These are phyloP conservation scores for Chenopodium album DNA, from an alignment of 148 eudicot species.

Conservation along the genomic window DNA sequence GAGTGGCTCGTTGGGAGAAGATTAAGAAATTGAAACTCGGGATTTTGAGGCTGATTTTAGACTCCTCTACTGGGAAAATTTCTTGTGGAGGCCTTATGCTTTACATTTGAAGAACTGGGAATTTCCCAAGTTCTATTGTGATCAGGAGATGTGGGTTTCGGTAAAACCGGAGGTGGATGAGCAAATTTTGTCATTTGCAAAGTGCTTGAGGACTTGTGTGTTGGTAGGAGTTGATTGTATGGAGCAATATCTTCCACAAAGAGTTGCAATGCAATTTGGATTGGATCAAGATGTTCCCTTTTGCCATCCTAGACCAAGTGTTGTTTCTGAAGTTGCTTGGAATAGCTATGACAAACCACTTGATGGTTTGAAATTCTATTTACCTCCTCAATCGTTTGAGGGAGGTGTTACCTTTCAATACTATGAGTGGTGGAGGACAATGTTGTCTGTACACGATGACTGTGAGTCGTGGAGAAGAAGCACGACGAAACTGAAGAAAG, in stretches of 20 bases:
- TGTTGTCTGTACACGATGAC: background rate
- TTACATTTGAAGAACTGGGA: conserved; percentile 1
- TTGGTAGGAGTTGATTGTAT: conserved; percentile 40
- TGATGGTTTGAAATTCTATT: background rate
- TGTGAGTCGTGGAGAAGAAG: too few species aligned
- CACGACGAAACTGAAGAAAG: too few species aligned
- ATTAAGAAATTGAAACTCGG: background rate
- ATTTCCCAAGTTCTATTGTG: conserved; percentile 28
- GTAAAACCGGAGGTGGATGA: conserved; percentile 14
- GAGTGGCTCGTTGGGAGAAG: conserved; percentile 26
- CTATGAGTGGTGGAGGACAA: conserved; percentile 1
- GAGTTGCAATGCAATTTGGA: conserved; percentile 60
- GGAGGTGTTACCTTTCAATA: conserved; percentile 10
- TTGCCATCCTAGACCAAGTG: background rate
- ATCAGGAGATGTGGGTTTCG: conserved; percentile 17
- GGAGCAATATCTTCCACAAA: conserved; percentile 51
- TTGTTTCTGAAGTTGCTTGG: background rate
- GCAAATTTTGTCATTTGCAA: conserved; percentile 20
- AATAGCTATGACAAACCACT: background rate
- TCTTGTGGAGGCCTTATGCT: conserved; percentile 42
- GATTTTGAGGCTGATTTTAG: background rate
- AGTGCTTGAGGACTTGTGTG: conserved; percentile 37
- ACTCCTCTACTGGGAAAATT: conserved; percentile 14
- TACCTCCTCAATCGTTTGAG: background rate
- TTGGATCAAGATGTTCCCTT: conserved; percentile 51